These are phyloP conservation scores for Alectoria sarmentosa DNA, from an alignment of 495 filamentous ascomycete genomes.

Conservation along the genomic window DNA sequence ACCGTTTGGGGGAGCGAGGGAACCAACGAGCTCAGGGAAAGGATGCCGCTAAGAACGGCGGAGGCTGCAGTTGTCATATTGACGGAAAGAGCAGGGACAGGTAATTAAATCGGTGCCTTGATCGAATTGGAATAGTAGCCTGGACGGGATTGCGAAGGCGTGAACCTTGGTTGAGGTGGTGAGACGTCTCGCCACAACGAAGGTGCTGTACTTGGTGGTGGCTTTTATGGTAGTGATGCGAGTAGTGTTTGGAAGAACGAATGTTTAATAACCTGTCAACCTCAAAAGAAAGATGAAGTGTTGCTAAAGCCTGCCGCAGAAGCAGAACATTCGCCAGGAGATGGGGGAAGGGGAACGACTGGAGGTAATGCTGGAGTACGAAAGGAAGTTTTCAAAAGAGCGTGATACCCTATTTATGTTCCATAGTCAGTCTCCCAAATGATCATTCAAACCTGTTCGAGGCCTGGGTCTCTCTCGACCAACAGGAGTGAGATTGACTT, in stretches of 20 bases:
- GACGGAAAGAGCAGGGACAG: background rate
- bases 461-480: too few relatives aligned
- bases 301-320: background rate
- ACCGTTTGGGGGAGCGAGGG: constrained; percentile 33
- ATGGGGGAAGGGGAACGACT: background rate
- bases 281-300: background rate
- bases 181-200: too few relatives aligned
- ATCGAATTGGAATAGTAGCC: too few relatives aligned
- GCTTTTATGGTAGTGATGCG: background rate
- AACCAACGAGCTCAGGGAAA: constrained; percentile 12
- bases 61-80: constrained; percentile 1
- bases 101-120: background rate
- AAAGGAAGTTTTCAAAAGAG: constrained; percentile 6
- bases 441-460: background rate
- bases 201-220: too few relatives aligned
- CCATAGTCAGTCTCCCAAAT: background rate
- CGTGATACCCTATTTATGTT: constrained; percentile 15
- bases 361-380: background rate
- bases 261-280: background rate
- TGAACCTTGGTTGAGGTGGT: too few relatives aligned
- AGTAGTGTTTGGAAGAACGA: background rate
- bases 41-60: constrained; percentile 9
- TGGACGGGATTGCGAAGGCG: too few relatives aligned
- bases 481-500: background rate
- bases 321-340: background rate